Evolutionary conservation across 441 rosid genomes (phyloP).

Genomic region (Pelargonium hybrid): DNA sequence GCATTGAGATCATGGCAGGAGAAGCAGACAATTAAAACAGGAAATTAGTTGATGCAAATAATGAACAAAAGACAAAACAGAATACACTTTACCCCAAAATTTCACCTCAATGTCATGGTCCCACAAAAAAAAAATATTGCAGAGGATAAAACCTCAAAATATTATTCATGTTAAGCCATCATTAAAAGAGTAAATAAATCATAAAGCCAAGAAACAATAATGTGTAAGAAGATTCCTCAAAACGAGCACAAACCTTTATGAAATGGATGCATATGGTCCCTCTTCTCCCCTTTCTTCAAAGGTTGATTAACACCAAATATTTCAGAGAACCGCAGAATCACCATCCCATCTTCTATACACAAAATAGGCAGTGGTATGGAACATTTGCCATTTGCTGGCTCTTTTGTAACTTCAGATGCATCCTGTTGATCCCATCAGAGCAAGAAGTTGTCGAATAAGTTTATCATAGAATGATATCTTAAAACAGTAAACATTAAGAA

Average conservation of each 20-base stretch:
- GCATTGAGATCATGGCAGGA: conserved; percentile 20
- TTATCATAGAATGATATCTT: not conserved
- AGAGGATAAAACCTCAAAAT: not conserved
- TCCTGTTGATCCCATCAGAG: conserved; percentile 33
- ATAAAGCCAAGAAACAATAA: not conserved
- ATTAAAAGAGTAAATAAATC: conserved; percentile 6
- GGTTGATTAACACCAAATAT: conserved; percentile 86
- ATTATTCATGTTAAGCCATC: not conserved
- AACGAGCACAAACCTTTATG: conserved; percentile 43
- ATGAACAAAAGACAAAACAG: conserved; percentile 2
- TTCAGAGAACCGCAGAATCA: conserved; percentile 81
- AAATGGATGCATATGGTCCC: conserved; percentile 45
- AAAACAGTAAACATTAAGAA: not conserved
- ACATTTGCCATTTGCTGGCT: conserved; percentile 33
- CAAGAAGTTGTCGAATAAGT: not conserved
- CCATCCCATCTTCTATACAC: conserved; percentile 77
- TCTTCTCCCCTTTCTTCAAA: conserved; percentile 51
- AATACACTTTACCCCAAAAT: not conserved
- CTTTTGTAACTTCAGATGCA: conserved; percentile 33
- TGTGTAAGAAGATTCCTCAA: not conserved
- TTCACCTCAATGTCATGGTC: not conserved
- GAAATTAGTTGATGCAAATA: conserved; percentile 16
- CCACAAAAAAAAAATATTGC: not conserved
- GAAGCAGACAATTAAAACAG: conserved; percentile 14
- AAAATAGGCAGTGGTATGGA: conserved; percentile 65